Evolutionary conservation across 345 rosid species (phyloP).

Genomic region (Gossypium turneri): DNA sequence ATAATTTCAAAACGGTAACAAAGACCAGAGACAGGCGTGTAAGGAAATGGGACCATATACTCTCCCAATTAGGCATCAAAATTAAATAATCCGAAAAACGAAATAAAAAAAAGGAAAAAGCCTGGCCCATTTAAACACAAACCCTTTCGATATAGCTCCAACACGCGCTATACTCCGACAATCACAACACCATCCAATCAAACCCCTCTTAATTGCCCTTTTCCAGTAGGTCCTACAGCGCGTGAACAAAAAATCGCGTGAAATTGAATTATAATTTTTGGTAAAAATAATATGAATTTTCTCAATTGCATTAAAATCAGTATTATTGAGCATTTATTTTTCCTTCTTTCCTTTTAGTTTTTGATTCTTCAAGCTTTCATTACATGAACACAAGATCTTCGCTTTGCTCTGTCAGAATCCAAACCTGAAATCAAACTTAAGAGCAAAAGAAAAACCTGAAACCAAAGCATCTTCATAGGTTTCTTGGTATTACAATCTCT

Average conservation of each 20-base stretch:
- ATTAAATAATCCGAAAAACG: background rate
- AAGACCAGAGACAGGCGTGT: slow-evolving; percentile 29
- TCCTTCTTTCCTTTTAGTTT: background rate
- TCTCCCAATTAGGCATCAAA: no score
- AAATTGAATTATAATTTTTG: no score
- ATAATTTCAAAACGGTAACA: background rate
- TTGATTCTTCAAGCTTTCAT: background rate
- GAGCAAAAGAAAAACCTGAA: background rate
- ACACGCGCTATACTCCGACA: no score
- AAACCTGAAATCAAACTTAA: background rate
- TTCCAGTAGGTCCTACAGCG: no score
- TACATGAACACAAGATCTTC: background rate
- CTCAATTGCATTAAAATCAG: background rate
- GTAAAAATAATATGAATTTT: background rate
- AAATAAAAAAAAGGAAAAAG: background rate
- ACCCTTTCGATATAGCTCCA: no score
- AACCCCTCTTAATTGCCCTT: background rate
- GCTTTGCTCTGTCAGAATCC: background rate
- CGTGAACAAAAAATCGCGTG: no score
- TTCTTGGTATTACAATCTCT: background rate
- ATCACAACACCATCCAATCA: background rate
- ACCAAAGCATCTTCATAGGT: background rate
- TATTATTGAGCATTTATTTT: background rate
- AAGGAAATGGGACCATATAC: slow-evolving; percentile 31
- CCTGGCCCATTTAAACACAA: no score